Conservation (phyloP, 73 alveolate genomes). For the Symbiodinium pilosum region DNA sequence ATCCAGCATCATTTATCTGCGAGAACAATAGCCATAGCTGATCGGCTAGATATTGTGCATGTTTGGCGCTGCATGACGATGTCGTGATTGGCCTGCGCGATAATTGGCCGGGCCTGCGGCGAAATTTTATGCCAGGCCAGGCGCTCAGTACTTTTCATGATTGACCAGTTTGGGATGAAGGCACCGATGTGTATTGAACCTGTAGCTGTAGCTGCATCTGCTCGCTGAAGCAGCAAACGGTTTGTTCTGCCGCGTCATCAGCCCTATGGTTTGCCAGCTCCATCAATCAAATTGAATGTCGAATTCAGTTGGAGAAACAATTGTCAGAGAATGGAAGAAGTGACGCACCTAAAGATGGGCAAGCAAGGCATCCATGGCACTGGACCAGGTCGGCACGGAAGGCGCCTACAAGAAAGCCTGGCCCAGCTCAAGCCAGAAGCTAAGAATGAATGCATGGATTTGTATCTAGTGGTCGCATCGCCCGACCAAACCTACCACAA, state of each 20-base stretch:
- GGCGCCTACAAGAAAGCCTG: background rate
- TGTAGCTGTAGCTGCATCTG: background rate
- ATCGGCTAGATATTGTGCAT: background rate
- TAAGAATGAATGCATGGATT: background rate
- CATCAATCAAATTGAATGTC: background rate
- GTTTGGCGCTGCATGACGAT: background rate
- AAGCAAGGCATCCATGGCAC: background rate
- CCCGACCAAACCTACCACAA: conserved; percentile 12
- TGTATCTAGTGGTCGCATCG: background rate
- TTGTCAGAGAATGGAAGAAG: background rate
- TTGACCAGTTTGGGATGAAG: background rate
- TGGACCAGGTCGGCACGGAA: background rate
- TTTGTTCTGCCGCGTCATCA: background rate
- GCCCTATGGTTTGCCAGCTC: background rate
- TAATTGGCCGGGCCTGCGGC: background rate
- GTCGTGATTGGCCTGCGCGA: background rate
- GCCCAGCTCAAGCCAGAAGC: background rate
- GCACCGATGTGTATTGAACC: too few species aligned
- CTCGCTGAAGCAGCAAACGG: background rate
- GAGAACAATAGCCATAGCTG: background rate
- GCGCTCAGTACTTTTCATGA: background rate
- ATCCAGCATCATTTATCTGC: background rate
- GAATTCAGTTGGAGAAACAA: background rate
- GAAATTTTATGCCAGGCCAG: background rate
- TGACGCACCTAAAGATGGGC: background rate